Evolutionary conservation across 1,284 basidiomycete species (phyloP), one percentile per base, ranked within the genome.

Genomic region (Lignosus rhinocerotis): DNA sequence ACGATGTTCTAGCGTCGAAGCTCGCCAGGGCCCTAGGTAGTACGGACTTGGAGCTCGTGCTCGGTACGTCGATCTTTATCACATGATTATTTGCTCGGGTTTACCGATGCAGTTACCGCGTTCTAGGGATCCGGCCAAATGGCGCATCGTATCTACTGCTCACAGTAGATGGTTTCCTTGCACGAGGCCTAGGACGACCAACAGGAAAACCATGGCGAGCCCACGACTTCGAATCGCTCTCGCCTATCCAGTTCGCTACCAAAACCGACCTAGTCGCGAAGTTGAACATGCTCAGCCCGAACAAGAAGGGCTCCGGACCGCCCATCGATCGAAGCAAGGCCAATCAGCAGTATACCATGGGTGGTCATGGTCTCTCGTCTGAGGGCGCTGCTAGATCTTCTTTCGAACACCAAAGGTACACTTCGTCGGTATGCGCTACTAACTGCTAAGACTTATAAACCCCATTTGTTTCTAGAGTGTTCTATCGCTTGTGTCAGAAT

Each of bases 321-420:
- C 54, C 58, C 6, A 53, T 62, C 52, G 68, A 71, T 47, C 54
- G 68, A 17, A 74, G 72, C 42, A 60, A 67, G 47, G 70, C 72
- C 12, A 76, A 76, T 58, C 71, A 64, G 5, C 46, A 55, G 31
- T 75, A 68, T 55, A 64, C 66, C 1, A 50, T 58, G 2, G 61
- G 60, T 9, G 57, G 55, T 0, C 61, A 64, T n/a, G 55, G 38
- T 0, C 6, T 58, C 55, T 1, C 61, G 11, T 19, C 33, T 1
- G 46, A 33, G 0, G 73, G 72, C 0, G 51, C 54, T 4, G 56
- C 58, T 16, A 63, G 74, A 25, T 70, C 71, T 5, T 48, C 52
- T 2, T 76, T 74, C 51, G 75, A 76, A 50, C 64, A 73, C 38
- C 73, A 72, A 48, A 65, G 75, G 75, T 76, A 25, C 25, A 25